Evolutionary conservation across 2,329 filamentous ascomycete species (phyloP), one percentile per base, ranked within the genome.

Genomic region (Thielaviopsis populi): DNA sequence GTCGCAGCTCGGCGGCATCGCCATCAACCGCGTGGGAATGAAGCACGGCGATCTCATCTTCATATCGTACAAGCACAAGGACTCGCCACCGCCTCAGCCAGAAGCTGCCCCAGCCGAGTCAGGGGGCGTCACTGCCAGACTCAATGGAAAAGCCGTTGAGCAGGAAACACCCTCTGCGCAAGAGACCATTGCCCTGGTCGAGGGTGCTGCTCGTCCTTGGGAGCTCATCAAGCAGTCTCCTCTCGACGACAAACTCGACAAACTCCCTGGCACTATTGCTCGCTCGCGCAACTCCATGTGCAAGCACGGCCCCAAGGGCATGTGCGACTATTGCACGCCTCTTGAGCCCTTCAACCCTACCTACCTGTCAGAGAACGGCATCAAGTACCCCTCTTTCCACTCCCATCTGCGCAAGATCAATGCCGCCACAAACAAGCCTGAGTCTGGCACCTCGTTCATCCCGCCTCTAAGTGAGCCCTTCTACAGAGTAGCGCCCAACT

Each of bases 251-350:
- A 79, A 82, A 64, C 77, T 99, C 71, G 94, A 99, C 74, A 89
- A 84, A 75, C 81, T 86, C 68, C 87, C 94, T 78, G 94, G 94
- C 68, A 99, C 96, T 77, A 96, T 96, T 61, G 77, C 83, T 22
- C 80, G 91, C 67, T 82, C 82, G 67, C 81, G 81, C 65, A 89
- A 95, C 72, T 89, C 88, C 72, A 94, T 99, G 91, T 99, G 94
- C 77, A 86, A 89, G 67, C 94, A 99, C 73, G 92, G 92, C 1
- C 86, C 88, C 61, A 97, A 96, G 75, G 94, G 94, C 73, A 99
- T 99, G 94, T 99, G 94, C 75, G 94, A 99, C 75, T 95, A 96
- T 75, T 99, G 94, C 77, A 95, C 95, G 83, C 95, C 95, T 0
- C 77, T 97, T 61, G 94, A 99, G 71, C 94, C 94, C 0, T 99